Evolutionary conservation across 495 filamentous ascomycete species (phyloP), one percentile per base, ranked within the genome.

Genomic region (Penicillium lagena): DNA sequence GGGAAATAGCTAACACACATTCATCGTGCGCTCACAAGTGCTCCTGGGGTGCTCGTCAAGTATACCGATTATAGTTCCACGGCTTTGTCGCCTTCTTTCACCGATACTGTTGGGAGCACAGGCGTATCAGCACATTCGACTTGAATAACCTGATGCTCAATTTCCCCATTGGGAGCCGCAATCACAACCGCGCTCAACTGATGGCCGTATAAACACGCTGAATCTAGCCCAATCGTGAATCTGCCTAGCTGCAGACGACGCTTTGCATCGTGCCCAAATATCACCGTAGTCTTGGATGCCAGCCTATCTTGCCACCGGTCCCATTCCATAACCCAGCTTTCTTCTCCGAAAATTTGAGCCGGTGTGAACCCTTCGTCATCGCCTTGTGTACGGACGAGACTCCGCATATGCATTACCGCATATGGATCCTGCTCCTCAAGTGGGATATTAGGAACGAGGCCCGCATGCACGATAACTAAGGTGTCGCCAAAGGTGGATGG

Each of bases 391-490:
- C 32, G 76, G 51, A 57, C 76, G 36, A 96, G 81, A 4, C 80
- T 87, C 38, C 87, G 80, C 89, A 98, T 95, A 54, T 86, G 90
- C 90, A 97, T 96, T 11, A 85, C 83, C 36, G 80, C 79, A 54
- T 77, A 79, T 0, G 89, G 82, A 64, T 95, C 87, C 52, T 95
- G 87, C 43, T 77, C 70, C 39, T 85, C 73, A 4, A 95, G 69
- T 0, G 73, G 60, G 7, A 95, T 69, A 1, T 77, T 85, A 0
- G 91, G 87, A 1, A 90, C 78, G 1, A 96, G 60, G 1, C 93
- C 93, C 1, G 76, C 93, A 68, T 98, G 93, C 4, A 90, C 90
- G 36, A 93, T 81, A 3, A 82, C 69, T 0, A 90, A 67, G 29
- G 82, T 69, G 5, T 71, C 71, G 9, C 64, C 59, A 9, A 58